phyloP scores from a whole-genome alignment of 345 rosid genomes.

The Aethionema arabicum region DNA sequence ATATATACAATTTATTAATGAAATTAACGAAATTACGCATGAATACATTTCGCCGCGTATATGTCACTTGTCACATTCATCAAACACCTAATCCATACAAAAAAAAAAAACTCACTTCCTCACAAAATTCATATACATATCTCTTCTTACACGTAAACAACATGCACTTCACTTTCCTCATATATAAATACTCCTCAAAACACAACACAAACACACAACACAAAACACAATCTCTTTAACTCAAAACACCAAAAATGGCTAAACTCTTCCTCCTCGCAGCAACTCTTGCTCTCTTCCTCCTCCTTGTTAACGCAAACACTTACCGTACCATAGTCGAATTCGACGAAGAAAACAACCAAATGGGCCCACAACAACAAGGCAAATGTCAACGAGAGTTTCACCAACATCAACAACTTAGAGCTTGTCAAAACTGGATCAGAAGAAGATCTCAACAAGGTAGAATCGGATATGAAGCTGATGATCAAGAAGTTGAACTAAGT shows the following conservation, averaged over 20 bases:
- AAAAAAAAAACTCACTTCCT: too few species aligned
- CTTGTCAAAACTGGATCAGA: conserved; percentile 36
- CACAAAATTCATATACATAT: neutral
- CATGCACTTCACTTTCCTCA: conserved; percentile 29
- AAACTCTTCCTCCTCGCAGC: conserved; percentile 31
- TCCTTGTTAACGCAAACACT: conserved; percentile 37
- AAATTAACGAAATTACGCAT: too few species aligned
- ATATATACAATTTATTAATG: too few species aligned
- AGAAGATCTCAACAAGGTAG: neutral
- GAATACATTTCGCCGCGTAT: too few species aligned
- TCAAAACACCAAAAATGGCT: conserved; percentile 28
- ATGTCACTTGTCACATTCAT: too few species aligned
- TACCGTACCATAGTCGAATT: conserved; percentile 31
- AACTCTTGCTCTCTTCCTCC: conserved; percentile 26
- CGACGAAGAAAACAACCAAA: conserved; percentile 15
- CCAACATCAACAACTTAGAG: conserved; percentile 30
- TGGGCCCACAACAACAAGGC: neutral
- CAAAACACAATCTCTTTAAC: neutral
- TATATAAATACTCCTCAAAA: neutral
- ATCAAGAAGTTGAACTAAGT: neutral
- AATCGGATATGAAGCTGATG: neutral
- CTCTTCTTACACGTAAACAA: conserved; percentile 28
- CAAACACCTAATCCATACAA: too few species aligned
- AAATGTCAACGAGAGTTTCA: neutral
- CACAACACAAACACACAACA: neutral